Evolutionary conservation across 441 rosid species (phyloP).

Genomic region (Macaranga tanarius): DNA sequence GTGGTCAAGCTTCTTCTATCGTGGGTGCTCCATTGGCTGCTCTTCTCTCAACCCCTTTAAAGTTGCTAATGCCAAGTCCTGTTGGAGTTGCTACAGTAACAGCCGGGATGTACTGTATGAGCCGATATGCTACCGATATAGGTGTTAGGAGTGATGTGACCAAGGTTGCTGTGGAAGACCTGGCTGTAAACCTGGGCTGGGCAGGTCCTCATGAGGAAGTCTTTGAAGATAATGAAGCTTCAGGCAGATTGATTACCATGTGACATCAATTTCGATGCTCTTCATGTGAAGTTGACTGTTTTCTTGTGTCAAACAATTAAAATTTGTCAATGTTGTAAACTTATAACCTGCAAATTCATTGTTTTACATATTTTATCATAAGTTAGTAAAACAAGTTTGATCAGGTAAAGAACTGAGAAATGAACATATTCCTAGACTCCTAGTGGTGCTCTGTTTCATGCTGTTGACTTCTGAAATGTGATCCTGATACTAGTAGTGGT

Average conservation of each 20-base stretch:
- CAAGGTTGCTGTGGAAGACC: constrained; percentile 88
- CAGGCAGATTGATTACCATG: constrained; percentile 36
- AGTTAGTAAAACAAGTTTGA: neutral
- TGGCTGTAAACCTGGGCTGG: constrained; percentile 69
- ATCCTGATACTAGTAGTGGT: neutral
- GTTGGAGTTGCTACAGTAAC: constrained; percentile 90
- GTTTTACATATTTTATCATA: neutral
- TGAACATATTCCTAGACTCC: neutral
- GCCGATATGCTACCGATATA: constrained; percentile 87
- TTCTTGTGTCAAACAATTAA: constrained; percentile 22
- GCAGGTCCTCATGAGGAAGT: constrained; percentile 33
- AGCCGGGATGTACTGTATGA: constrained; percentile 96
- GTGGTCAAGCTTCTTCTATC: constrained; percentile 89
- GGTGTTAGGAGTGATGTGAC: constrained; percentile 86
- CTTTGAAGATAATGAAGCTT: constrained; percentile 30
- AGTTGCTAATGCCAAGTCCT: constrained; percentile 84
- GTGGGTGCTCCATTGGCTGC: constrained; percentile 95
- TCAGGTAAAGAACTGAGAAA: constrained; percentile 8
- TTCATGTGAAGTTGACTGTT: constrained; percentile 14
- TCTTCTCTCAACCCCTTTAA: constrained; percentile 78
- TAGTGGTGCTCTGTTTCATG: constrained; percentile 11
- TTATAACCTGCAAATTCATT: constrained; percentile 13
- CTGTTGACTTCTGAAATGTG: neutral
- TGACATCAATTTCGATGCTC: constrained; percentile 28
- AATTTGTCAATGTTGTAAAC: constrained; percentile 17